Conservation (phyloP, 768 basidiomycete species). For the Leccinum variicolor region DNA sequence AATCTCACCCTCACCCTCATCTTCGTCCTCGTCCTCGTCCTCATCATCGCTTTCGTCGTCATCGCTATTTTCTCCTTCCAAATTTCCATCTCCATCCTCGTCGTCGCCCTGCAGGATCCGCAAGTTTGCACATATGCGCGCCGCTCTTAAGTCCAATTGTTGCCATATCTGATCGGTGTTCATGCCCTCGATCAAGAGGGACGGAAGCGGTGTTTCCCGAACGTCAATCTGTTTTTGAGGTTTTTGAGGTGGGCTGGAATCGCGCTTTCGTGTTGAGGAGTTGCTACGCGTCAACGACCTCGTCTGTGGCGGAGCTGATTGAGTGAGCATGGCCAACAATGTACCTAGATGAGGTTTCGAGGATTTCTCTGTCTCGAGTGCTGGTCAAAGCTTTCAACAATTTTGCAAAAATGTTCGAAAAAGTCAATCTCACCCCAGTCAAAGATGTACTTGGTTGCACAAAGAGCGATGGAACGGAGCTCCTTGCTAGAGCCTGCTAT, state of each 20-base stretch:
- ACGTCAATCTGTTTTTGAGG: constrained; percentile 34
- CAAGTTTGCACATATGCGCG: constrained; percentile 66
- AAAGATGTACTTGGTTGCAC: constrained; percentile 72
- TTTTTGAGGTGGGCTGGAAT: constrained; percentile 38
- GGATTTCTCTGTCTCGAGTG: constrained; percentile 61
- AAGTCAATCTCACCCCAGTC: constrained; percentile 56
- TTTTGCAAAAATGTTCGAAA: constrained; percentile 1
- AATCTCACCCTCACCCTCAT: constrained; percentile 17
- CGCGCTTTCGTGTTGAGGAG: constrained; percentile 36
- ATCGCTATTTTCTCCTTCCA: constrained; percentile 12
- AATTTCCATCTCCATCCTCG: constrained; percentile 31
- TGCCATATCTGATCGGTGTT: constrained; percentile 90
- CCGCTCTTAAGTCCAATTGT: constrained; percentile 81
- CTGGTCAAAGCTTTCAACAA: constrained; percentile 33
- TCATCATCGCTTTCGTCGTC: constrained; percentile 23
- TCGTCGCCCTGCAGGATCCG: constrained; percentile 58
- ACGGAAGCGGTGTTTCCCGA: constrained; percentile 66
- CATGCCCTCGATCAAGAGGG: constrained; percentile 75
- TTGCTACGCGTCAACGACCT: constrained; percentile 56
- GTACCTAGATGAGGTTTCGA: constrained; percentile 63
- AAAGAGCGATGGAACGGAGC: constrained; percentile 55
- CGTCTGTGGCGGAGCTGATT: constrained; percentile 70
- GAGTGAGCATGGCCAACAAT: constrained; percentile 64
- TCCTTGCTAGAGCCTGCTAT: constrained; percentile 53
- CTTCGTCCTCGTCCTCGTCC: constrained; percentile 26